Conservation (phyloP, 1,284 basidiomycete genomes). For the Trametes sp. region DNA sequence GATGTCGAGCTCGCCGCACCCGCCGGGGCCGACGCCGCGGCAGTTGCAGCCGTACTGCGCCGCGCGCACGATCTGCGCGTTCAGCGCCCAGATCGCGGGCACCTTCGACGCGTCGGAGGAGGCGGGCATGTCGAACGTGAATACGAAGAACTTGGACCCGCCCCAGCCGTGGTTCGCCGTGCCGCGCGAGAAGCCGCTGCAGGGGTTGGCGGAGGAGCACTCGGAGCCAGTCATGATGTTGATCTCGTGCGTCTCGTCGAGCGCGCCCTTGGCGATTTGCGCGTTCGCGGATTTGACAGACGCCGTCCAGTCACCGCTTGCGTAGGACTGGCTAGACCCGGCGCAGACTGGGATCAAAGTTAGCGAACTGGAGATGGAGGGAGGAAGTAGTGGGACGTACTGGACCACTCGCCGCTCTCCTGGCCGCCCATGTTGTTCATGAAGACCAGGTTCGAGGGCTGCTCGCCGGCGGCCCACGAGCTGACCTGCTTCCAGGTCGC, state of each 20-base stretch:
- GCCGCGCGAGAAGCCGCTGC: constrained; percentile 42
- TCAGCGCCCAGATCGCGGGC: constrained; percentile 43
- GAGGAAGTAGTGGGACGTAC: constrained; percentile 34
- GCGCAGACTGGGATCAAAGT: constrained; percentile 24
- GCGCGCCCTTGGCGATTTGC: constrained; percentile 22
- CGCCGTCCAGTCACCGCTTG: constrained; percentile 31
- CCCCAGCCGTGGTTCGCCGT: constrained; percentile 43
- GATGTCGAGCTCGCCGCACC: constrained; percentile 44
- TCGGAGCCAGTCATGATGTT: constrained; percentile 39
- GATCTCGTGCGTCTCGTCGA: constrained; percentile 29
- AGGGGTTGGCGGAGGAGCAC: constrained; percentile 28
- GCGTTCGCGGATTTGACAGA: constrained; percentile 27
- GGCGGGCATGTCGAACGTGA: constrained; percentile 36
- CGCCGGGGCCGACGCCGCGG: constrained; percentile 37
- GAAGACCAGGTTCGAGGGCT: constrained; percentile 41
- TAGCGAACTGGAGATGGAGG: constrained; percentile 12
- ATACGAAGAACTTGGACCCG: constrained; percentile 40
- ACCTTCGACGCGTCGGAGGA: constrained; percentile 29
- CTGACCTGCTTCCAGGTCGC: constrained; percentile 40
- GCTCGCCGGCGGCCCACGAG: constrained; percentile 33
- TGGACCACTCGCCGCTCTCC: constrained; percentile 40
- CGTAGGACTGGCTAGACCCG: constrained; percentile 36
- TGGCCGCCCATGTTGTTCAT: constrained; percentile 44
- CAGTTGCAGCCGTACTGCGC: constrained; percentile 47
- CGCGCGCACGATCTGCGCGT: constrained; percentile 42